A percentile compares a stretch with the other conserved stretches of the same genome.
phyloP scores from a whole-genome alignment of 225 moss, liverwort and hornwort species.

The Thuidium tamariscinum region DNA sequence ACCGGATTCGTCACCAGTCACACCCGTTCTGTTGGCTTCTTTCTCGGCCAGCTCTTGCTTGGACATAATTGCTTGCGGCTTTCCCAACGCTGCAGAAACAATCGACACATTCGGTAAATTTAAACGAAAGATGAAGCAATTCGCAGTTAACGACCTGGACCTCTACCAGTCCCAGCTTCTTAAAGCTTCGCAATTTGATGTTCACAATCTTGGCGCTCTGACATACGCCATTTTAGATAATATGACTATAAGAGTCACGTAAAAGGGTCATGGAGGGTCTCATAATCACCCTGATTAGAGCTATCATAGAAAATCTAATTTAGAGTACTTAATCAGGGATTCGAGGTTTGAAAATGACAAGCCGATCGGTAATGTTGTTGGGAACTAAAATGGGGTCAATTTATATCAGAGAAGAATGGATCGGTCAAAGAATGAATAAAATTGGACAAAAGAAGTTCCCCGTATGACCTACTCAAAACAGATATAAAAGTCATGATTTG shows the following conservation, averaged over 20 bases:
- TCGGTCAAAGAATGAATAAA: not conserved
- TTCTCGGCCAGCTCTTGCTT: conserved; percentile 36
- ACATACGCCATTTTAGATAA: not conserved
- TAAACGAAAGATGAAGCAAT: not conserved
- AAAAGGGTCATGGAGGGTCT: not conserved
- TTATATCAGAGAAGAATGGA: not conserved
- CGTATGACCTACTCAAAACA: no score
- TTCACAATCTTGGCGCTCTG: not conserved
- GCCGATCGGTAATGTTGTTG: not conserved
- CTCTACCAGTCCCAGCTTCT: not conserved
- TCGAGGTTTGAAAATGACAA: not conserved
- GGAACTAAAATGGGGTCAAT: not conserved
- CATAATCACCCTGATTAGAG: not conserved
- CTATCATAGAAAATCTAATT: not conserved
- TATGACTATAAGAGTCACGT: not conserved
- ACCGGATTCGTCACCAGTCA: not conserved
- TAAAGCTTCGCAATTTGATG: not conserved
- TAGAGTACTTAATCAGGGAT: not conserved
- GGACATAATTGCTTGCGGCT: conserved; percentile 58
- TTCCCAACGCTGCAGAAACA: conserved; percentile 20
- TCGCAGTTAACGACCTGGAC: not conserved
- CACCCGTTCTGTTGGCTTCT: conserved; percentile 37
- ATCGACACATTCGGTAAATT: not conserved
- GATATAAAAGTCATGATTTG: not conserved
- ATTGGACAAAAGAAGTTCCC: not conserved